phyloP scores from a whole-genome alignment of 768 basidiomycete species.

The Nidularia sp. region DNA sequence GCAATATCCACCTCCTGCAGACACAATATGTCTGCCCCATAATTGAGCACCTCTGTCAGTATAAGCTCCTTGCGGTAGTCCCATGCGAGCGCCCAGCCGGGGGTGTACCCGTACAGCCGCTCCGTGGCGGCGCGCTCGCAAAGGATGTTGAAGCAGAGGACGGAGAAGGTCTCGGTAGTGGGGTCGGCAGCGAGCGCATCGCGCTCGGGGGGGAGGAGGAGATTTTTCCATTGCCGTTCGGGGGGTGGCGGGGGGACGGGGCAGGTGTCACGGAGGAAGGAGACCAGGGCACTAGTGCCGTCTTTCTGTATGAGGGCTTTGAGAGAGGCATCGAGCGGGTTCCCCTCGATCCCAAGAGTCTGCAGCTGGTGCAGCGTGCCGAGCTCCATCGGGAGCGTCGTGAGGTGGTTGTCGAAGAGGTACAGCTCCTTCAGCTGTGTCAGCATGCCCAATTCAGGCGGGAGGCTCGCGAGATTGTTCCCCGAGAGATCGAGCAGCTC shows the following conservation, averaged over 20 bases:
- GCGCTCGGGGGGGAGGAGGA: constrained; percentile 54
- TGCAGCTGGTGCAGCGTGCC: constrained; percentile 90
- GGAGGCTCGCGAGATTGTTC: constrained; percentile 74
- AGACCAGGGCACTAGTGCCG: constrained; percentile 85
- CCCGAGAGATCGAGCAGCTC: constrained; percentile 89
- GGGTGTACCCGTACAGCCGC: constrained; percentile 92
- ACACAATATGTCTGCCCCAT: constrained; percentile 87
- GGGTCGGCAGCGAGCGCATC: constrained; percentile 60
- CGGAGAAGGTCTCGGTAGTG: constrained; percentile 69
- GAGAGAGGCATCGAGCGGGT: constrained; percentile 77
- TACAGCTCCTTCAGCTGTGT: constrained; percentile 88
- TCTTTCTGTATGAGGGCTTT: constrained; percentile 89
- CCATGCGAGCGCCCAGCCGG: constrained; percentile 96
- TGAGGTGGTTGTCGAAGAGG: constrained; percentile 93
- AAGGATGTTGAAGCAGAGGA: constrained; percentile 91
- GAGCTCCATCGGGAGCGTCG: constrained; percentile 79
- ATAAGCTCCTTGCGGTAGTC: constrained; percentile 88
- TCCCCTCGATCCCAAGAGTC: constrained; percentile 95
- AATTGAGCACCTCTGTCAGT: constrained; percentile 75
- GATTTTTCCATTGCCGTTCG: constrained; percentile 70
- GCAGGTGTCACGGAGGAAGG: constrained; percentile 91
- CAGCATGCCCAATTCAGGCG: constrained; percentile 88
- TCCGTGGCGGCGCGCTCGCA: constrained; percentile 89
- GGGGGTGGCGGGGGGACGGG: constrained; percentile 80
- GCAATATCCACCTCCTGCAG: constrained; percentile 93